Conservation (phyloP, 768 basidiomycete genomes). For the Auriscalpium microsporum region DNA sequence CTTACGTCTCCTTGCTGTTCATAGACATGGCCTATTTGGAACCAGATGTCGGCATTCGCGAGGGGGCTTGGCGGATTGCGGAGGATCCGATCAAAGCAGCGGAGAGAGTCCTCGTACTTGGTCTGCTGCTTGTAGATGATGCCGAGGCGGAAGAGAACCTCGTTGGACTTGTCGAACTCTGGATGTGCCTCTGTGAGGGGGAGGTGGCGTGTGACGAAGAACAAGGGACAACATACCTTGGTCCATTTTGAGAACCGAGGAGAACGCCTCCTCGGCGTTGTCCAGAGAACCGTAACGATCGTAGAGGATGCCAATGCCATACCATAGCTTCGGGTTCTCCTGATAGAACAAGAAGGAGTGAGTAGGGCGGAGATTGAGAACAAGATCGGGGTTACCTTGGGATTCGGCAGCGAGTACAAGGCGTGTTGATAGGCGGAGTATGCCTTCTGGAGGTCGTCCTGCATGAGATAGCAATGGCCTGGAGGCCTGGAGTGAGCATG, state of each 20-base stretch:
- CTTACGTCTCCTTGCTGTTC: slow-evolving; percentile 92
- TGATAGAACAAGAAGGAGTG: slow-evolving; percentile 19
- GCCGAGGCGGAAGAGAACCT: slow-evolving; percentile 94
- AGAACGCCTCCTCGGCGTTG: slow-evolving; percentile 98
- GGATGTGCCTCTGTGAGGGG: slow-evolving; percentile 11
- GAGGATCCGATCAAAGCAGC: slow-evolving; percentile 94
- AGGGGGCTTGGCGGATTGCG: slow-evolving; percentile 93
- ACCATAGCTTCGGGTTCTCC: slow-evolving; percentile 99
- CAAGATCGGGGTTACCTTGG: slow-evolving; percentile 51
- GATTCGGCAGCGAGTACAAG: slow-evolving; percentile 89
- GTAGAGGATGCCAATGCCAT: slow-evolving; percentile 97
- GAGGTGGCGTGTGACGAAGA: slow-evolving; percentile 3
- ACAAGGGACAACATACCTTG: slow-evolving; percentile 51
- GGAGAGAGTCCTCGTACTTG: slow-evolving; percentile 81
- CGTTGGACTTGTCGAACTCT: slow-evolving; percentile 98
- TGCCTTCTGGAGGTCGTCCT: slow-evolving; percentile 97
- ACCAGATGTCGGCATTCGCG: slow-evolving; percentile 97
- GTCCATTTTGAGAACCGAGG: slow-evolving; percentile 94
- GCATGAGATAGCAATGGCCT: slow-evolving; percentile 99
- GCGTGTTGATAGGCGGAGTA: slow-evolving; percentile 99
- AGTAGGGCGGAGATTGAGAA: slow-evolving; percentile 5
- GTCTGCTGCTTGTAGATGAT: slow-evolving; percentile 99
- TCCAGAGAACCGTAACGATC: slow-evolving; percentile 98
- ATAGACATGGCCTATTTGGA: slow-evolving; percentile 98
- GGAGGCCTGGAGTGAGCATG: slow-evolving; percentile 14